Base-by-base conservation (phyloP, 202 grass and related monocot genomes). In the Elaeis oleifera region DNA sequence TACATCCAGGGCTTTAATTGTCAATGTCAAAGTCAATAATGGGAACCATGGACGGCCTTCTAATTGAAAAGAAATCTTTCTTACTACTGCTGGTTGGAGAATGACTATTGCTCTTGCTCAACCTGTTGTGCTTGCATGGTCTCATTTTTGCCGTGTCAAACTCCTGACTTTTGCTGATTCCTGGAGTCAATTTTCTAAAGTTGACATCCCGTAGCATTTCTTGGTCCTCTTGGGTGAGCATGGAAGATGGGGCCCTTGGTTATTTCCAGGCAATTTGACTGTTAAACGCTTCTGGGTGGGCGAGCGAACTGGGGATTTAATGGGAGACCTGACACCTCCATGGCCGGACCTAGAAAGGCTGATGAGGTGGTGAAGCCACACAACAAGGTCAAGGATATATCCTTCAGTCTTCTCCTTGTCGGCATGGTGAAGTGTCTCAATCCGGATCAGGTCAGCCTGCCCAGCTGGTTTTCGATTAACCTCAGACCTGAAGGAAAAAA, bases 371-470 rank as follows among this genome's bases (percentile, higher is more conserved):
- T 97, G 88, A 76, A 97, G 94, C 88, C 60, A 85, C 26, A 86
- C 69, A 32, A 97, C 77, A 69, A 89, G 73, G n/a, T 97, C 82
- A 18, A 97, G 84, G 50, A 97, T 89, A 81, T 77, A 74, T 9
- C 68, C 57, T 71, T 97, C 94, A 0, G 94, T 92, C 71, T 92
- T 97, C 17, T 74, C 83, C 82, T 91, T 97, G 54, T 97, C 88
- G 8, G 94, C 94, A 72, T 97, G 94, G 75, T 97, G 81, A 22
- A 97, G 70, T 64, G 94, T 97, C 80, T 97, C 88, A 7, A 97
- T 76, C 71, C 77, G 75, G 49, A 79, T 91, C 69, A 89, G 71
- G 58, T 90, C 87, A 39, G 74, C 76, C 56, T 89, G 92, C 60
- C 84, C 87, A 3, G 75, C 52, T 62, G 83, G 72, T 63, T 80